phyloP scores from a whole-genome alignment of 2,329 filamentous ascomycete genomes.

The Chaetomiaceae sp. region DNA sequence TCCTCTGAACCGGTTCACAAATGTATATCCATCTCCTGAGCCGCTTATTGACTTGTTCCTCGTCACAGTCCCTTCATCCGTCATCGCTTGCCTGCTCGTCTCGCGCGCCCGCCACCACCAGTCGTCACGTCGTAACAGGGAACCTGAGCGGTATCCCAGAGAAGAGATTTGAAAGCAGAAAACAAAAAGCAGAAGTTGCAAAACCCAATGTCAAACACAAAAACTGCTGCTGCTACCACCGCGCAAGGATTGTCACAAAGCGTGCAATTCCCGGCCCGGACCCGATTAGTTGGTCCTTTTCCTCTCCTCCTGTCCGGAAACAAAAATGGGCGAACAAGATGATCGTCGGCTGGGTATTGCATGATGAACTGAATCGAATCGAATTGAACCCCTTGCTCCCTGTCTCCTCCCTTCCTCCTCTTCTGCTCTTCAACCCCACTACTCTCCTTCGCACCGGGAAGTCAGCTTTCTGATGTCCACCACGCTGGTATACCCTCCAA shows the following conservation, averaged over 20 bases:
- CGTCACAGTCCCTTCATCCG: not conserved
- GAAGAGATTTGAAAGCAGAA: not conserved
- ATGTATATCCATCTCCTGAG: not conserved
- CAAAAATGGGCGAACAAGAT: no score
- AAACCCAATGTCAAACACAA: not conserved
- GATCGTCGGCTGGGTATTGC: no score
- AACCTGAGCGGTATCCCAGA: not conserved
- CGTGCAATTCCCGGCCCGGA: not conserved
- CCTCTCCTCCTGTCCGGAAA: no score
- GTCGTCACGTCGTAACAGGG: conserved; percentile 6
- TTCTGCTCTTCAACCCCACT: not conserved
- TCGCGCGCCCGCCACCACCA: not conserved
- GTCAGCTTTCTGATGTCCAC: no score
- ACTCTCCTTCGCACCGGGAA: not conserved
- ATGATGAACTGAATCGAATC: no score
- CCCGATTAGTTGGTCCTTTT: not conserved
- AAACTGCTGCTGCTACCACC: not conserved
- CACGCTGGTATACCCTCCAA: no score
- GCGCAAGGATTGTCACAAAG: not conserved
- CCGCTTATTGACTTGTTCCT: conserved; percentile 10
- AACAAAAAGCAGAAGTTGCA: not conserved
- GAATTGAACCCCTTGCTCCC: no score
- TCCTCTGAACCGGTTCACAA: no score
- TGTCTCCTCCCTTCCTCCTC: no score
- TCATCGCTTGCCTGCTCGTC: not conserved